Base-by-base conservation (phyloP, 2,329 filamentous ascomycete genomes). In the Fusarium xylarioides region DNA sequence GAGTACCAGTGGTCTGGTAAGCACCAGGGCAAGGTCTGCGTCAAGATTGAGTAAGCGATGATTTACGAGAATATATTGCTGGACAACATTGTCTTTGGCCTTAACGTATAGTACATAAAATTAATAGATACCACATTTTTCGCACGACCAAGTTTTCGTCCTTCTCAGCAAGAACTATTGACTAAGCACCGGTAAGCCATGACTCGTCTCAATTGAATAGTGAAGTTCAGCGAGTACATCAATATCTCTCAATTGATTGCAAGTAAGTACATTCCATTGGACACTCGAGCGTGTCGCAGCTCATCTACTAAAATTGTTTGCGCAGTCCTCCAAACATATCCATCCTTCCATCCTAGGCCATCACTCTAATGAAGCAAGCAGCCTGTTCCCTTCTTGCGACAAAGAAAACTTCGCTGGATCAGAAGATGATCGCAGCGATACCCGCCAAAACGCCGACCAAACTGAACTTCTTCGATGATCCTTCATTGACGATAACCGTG, bases 1-100 rank as follows among this genome's bases (percentile, higher is more conserved):
- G 80, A 83, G 73, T 84, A 85, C 56, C 72, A 83, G 62, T 81
- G 76, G 78, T 74, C 79, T 26, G 79, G 77, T 16, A 78, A 81
- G 74, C 82, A 84, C 64, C 80, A 82, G 73, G 82, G 81, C 63
- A 85, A 85, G 71, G 80, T 85, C 26, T 75, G 75, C 38, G 68
- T 82, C 53, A 71, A 80, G 66, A 78, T 82, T 65, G 73, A 76
- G 12, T 81, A 70, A 71, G 55, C 54, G 37, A 65, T 37, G 40
- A 62, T 37, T 66, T 37, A 56, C 44, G 63, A 55, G 7, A 59
- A 57, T 30, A 47, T 26, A 23, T 35, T 42, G 35, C 50, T 11
- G 15, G 21, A 7, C 14, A 4, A 18, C 4, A 37, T 19, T 7
- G 50, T 35, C 26, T 38, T 4, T n/a, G 50, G 57, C 40, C 38